phyloP scores from a whole-genome alignment of 176 grass and related monocot species.

The Alopecurus myosuroides region DNA sequence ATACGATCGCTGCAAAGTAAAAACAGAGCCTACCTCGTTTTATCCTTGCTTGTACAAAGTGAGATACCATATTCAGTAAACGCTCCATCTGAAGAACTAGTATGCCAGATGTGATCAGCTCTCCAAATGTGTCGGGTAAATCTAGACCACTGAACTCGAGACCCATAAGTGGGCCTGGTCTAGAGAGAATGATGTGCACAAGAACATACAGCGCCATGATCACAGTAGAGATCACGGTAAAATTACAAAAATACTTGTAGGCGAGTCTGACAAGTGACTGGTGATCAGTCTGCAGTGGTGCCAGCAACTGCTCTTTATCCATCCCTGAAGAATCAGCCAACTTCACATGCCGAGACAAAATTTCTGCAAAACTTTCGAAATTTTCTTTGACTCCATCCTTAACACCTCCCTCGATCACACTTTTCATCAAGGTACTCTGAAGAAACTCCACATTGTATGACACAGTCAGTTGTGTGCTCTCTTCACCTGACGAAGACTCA shows the following conservation, averaged over 20 bases:
- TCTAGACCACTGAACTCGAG: constrained; percentile 81
- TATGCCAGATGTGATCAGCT: constrained; percentile 64
- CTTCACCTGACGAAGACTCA: constrained; percentile 39
- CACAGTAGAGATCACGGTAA: constrained; percentile 48
- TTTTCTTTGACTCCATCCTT: constrained; percentile 72
- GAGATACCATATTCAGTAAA: constrained; percentile 58
- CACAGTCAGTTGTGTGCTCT: constrained; percentile 45
- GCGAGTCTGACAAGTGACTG: constrained; percentile 56
- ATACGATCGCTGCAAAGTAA: background rate
- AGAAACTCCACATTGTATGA: constrained; percentile 76
- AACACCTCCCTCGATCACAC: constrained; percentile 67
- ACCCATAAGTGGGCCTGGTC: constrained; percentile 33
- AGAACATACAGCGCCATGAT: constrained; percentile 62
- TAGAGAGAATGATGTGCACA: constrained; percentile 70
- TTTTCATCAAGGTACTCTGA: constrained; percentile 80
- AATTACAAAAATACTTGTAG: constrained; percentile 77
- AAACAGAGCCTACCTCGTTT: constrained; percentile 47
- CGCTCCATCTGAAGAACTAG: constrained; percentile 64
- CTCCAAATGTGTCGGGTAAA: constrained; percentile 75
- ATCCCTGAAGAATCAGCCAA: constrained; percentile 35
- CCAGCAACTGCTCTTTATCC: constrained; percentile 80
- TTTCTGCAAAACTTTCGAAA: constrained; percentile 57
- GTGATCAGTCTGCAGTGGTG: constrained; percentile 51
- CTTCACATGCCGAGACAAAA: constrained; percentile 55
- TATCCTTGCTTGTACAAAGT: constrained; percentile 79